Evolutionary conservation across 768 basidiomycete genomes (phyloP).

Genomic region (Podaxis pistillaris): DNA sequence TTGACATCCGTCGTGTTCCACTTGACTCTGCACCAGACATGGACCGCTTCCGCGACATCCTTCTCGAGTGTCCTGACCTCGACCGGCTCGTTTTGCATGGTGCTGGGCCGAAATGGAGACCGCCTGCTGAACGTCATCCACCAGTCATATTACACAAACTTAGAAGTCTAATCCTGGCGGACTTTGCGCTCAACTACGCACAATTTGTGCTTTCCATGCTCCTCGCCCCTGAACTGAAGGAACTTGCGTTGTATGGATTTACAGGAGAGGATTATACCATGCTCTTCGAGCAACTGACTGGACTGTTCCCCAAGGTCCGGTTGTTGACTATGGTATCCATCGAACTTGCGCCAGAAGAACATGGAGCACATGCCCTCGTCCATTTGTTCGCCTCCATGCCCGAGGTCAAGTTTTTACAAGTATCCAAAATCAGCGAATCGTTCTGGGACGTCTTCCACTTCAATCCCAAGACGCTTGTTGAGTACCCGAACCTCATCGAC

Average conservation of each 20-base stretch:
- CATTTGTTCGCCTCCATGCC: constrained; percentile 62
- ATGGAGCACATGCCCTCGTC: constrained; percentile 32
- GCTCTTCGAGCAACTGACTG: constrained; percentile 45
- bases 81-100: constrained; percentile 59
- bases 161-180: constrained; percentile 54
- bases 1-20: constrained; percentile 65
- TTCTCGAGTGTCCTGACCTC: constrained; percentile 47
- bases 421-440: constrained; percentile 40
- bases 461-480: constrained; percentile 21
- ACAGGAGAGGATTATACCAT: constrained; percentile 48
- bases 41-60: constrained; percentile 50
- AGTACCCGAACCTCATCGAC: neutral
- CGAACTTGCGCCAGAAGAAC: constrained; percentile 28
- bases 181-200: constrained; percentile 49
- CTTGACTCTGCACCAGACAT: constrained; percentile 49
- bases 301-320: constrained; percentile 49
- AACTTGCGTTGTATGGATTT: constrained; percentile 57
- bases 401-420: constrained; percentile 44
- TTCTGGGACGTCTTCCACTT: constrained; percentile 50
- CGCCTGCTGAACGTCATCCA: constrained; percentile 13
- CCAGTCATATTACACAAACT: constrained; percentile 51
- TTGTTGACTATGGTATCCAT: constrained; percentile 52
- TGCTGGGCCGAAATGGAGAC: constrained; percentile 49
- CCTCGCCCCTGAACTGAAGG: constrained; percentile 53
- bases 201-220: constrained; percentile 47